Percentiles rank a stretch among this genome's conserved stretches.
These are phyloP conservation scores for Cucurbitaria berberidis DNA, from an alignment of 2,329 filamentous ascomycete species.

Conservation along the genomic window DNA sequence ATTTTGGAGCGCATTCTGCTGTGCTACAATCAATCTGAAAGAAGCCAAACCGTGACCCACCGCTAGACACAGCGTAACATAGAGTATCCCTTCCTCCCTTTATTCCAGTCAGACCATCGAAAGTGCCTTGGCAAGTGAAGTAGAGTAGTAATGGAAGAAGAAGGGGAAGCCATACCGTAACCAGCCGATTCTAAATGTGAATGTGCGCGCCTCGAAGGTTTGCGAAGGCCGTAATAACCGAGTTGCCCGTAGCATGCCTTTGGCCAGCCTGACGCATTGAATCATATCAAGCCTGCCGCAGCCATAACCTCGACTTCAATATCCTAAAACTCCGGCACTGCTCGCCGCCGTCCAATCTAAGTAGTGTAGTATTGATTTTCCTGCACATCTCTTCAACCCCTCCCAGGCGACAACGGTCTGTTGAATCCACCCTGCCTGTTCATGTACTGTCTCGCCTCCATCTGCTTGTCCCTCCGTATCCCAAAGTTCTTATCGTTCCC, in stretches of 20 bases:
- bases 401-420: slow-evolving; percentile 66
- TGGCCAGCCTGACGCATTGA: neutral
- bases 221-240: neutral
- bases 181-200: neutral
- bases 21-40: neutral
- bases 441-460: slow-evolving; percentile 96
- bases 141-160: neutral
- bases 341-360: neutral
- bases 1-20: neutral
- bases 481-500: slow-evolving; percentile 82
- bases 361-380: neutral
- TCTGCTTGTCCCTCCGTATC: slow-evolving; percentile 91
- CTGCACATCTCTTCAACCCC: slow-evolving; percentile 13
- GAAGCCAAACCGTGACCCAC: neutral
- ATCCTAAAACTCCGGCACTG: neutral
- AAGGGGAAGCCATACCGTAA: slow-evolving; percentile 12
- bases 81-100: neutral
- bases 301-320: neutral
- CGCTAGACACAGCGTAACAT: neutral
- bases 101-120: slow-evolving; percentile 12
- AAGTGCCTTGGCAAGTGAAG: neutral
- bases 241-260: neutral
- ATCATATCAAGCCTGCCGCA: neutral
- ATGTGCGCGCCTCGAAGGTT: neutral
- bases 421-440: slow-evolving; percentile 85